phyloP scores from a whole-genome alignment of 768 basidiomycete genomes.

The Tylopilus plumbeoviolaceoides region DNA sequence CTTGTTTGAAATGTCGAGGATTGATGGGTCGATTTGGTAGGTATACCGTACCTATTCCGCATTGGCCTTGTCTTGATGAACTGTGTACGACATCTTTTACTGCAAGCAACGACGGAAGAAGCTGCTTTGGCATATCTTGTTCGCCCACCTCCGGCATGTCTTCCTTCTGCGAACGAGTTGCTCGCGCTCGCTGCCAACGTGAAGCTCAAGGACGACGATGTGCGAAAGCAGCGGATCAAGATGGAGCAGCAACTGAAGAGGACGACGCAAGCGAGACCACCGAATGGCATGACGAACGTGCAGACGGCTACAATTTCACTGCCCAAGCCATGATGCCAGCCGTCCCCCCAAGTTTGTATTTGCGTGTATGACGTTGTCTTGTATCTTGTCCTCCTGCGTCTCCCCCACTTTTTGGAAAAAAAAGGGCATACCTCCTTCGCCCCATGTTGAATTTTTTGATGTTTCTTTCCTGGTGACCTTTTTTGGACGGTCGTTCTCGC shows the following conservation, averaged over 20 bases:
- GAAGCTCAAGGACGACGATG: slow-evolving; percentile 76
- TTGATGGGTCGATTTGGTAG: too few relatives aligned
- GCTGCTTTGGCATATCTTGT: slow-evolving; percentile 45
- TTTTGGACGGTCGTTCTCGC: not conserved
- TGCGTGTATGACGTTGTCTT: slow-evolving; percentile 1
- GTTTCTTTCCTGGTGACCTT: not conserved
- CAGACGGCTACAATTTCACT: slow-evolving; percentile 28
- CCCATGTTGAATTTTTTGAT: not conserved
- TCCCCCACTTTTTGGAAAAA: not conserved
- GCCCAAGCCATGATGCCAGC: slow-evolving; percentile 14
- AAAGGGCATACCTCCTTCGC: not conserved
- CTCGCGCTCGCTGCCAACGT: slow-evolving; percentile 57
- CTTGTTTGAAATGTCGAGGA: not conserved
- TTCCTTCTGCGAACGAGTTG: slow-evolving; percentile 60
- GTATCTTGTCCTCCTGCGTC: slow-evolving; percentile 2
- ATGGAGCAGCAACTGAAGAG: slow-evolving; percentile 71
- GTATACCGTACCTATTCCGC: too few relatives aligned
- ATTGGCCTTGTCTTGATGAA: slow-evolving; percentile 56
- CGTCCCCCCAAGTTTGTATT: not conserved
- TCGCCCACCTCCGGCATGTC: slow-evolving; percentile 46
- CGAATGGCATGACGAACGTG: slow-evolving; percentile 24
- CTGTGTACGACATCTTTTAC: slow-evolving; percentile 54
- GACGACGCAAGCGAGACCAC: slow-evolving; percentile 41
- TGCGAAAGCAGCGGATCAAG: slow-evolving; percentile 70
- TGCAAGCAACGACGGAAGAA: slow-evolving; percentile 48